These are phyloP conservation scores for Paramecium sonneborni DNA, from an alignment of 73 alveolate genomes.

Conservation along the genomic window DNA sequence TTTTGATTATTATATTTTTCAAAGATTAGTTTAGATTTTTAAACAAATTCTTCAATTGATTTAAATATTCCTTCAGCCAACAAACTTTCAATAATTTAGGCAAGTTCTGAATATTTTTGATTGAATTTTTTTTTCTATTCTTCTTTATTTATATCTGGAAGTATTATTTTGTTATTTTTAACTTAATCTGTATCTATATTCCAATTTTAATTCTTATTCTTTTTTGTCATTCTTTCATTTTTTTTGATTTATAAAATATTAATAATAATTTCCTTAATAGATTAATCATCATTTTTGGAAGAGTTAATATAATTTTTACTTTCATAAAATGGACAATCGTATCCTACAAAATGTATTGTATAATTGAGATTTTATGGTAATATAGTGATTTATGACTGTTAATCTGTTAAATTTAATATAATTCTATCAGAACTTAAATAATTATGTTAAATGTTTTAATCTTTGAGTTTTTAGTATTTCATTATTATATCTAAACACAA, in stretches of 20 bases:
- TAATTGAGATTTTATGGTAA: neutral
- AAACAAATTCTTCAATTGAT: neutral
- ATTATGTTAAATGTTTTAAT: neutral
- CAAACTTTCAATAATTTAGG: neutral
- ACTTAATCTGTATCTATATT: too few relatives aligned
- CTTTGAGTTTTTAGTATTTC: neutral
- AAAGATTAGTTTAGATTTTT: neutral
- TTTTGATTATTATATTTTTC: neutral
- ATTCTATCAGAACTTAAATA: neutral
- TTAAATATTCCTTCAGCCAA: neutral
- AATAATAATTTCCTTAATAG: neutral
- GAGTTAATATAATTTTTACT: neutral
- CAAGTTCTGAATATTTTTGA: neutral
- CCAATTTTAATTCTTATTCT: too few relatives aligned
- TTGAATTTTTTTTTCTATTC: too few relatives aligned
- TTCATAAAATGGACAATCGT: neutral
- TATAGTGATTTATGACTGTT: neutral
- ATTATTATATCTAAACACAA: neutral
- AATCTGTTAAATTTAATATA: neutral
- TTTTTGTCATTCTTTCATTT: too few relatives aligned
- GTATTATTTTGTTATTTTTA: too few relatives aligned
- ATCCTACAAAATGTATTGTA: neutral
- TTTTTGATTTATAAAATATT: neutral
- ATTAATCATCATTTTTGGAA: neutral
- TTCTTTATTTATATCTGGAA: too few relatives aligned